Evolutionary conservation across 805 yeast genomes (phyloP).

Genomic region (Yarrowia divulgata): DNA sequence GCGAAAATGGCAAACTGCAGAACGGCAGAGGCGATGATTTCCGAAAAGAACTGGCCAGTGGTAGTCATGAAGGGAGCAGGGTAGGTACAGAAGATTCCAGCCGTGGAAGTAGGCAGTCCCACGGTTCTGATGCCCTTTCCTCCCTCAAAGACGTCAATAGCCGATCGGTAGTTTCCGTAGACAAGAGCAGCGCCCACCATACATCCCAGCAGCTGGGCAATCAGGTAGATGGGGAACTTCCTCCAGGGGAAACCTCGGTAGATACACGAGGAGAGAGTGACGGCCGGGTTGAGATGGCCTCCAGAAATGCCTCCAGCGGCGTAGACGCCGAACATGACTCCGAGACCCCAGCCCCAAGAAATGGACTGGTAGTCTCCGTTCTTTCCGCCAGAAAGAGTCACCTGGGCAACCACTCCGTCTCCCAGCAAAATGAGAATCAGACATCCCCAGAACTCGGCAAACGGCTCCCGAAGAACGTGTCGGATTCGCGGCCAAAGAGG

Average conservation of each 20-base stretch:
- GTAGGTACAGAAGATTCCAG: slow-evolving; percentile 58
- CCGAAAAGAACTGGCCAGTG: slow-evolving; percentile 58
- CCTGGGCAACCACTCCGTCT: slow-evolving; percentile 59
- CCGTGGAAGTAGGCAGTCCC: slow-evolving; percentile 51
- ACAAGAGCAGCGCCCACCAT: slow-evolving; percentile 57
- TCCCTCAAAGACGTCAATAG: slow-evolving; percentile 52
- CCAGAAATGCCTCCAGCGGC: slow-evolving; percentile 64
- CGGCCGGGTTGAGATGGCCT: slow-evolving; percentile 65
- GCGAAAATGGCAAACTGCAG: slow-evolving; percentile 59
- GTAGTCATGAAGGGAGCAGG: slow-evolving; percentile 54
- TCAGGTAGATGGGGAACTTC: slow-evolving; percentile 56
- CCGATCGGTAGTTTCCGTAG: slow-evolving; percentile 56
- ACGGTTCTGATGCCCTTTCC: slow-evolving; percentile 47
- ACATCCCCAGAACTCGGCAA: slow-evolving; percentile 63
- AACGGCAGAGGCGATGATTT: slow-evolving; percentile 56
- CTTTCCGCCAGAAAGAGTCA: slow-evolving; percentile 50
- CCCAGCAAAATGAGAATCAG: slow-evolving; percentile 57
- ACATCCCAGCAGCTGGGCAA: slow-evolving; percentile 60
- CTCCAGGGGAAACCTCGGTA: slow-evolving; percentile 61
- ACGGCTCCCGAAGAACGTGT: slow-evolving; percentile 54
- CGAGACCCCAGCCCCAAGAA: slow-evolving; percentile 62
- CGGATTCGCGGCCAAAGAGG: slow-evolving; percentile 43
- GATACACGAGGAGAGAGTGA: slow-evolving; percentile 57
- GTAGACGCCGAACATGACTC: slow-evolving; percentile 60
- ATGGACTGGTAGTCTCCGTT: slow-evolving; percentile 56